Evolutionary conservation across 306 rosid species (phyloP).

Genomic region (Dalbergia oliveri): DNA sequence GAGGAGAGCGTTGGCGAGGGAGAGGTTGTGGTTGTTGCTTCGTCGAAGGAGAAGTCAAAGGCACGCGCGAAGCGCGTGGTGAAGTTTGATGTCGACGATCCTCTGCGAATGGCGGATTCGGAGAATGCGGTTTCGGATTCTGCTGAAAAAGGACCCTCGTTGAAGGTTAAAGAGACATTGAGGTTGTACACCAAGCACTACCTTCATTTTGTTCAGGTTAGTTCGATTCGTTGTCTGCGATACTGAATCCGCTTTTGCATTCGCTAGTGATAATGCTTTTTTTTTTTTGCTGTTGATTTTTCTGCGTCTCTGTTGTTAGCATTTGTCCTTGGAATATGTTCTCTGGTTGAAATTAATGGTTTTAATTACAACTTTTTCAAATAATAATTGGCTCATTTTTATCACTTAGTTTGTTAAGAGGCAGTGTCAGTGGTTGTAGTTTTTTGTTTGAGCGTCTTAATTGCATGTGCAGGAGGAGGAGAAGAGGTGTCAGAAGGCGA

Average conservation of each 20-base stretch:
- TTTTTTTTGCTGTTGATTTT: not conserved
- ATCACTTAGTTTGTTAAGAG: not conserved
- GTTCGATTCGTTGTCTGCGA: conserved; percentile 3
- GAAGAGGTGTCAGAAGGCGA: conserved; percentile 56
- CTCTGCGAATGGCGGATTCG: not conserved
- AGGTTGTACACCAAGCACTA: conserved; percentile 83
- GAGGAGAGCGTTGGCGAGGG: conserved; percentile 27
- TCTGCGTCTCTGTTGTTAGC: not conserved
- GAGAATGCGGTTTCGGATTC: conserved; percentile 40
- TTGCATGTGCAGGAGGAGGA: conserved; percentile 71
- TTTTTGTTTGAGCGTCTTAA: not conserved
- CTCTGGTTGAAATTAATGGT: not conserved
- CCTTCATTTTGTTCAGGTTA: conserved; percentile 85
- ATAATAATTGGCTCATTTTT: no score
- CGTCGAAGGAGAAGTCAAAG: not conserved
- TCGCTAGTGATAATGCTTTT: not conserved
- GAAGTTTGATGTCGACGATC: not conserved
- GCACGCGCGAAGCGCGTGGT: not conserved
- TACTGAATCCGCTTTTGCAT: not conserved
- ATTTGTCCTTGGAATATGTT: not conserved
- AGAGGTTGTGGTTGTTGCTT: not conserved
- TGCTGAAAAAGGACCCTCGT: conserved; percentile 63
- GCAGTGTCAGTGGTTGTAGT: not conserved
- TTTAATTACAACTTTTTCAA: not conserved
- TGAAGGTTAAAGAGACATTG: conserved; percentile 78